Evolutionary conservation across 2,329 filamentous ascomycete genomes (phyloP), one percentile per base, ranked within the genome.

Genomic region (Mariannaea sp.): DNA sequence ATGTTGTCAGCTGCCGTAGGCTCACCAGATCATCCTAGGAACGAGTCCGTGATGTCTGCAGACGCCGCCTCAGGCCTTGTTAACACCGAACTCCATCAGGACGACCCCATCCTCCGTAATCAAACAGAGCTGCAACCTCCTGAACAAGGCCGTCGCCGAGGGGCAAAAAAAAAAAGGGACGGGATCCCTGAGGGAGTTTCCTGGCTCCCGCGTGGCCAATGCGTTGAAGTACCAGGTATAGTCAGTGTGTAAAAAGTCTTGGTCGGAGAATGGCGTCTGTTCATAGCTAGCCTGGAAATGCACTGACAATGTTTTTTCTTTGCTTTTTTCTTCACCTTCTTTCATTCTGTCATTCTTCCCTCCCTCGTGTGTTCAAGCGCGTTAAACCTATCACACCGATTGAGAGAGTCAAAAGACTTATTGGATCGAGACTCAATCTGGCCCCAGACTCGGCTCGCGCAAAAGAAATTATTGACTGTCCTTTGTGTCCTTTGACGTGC

Each of bases 151-250:
- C 19, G 19, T 8, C 33, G 24, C 8, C 32, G 47, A 39, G 49
- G 47, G 39, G 40, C 22, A 46, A 55, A 39, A 30, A 49, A 30
- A 32, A 44, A n/a, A n/a, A n/a, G n/a, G n/a, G n/a, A n/a, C n/a
- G n/a, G n/a, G 43, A 40, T 56, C 50, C 55, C 41, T 59, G 42
- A 52, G 33, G 43, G 44, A 62, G 49, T 40, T 56, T 44, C 49
- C 55, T 61, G 52, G 49, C 24, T 65, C 61, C 62, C 62, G 62
- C 51, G 46, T 64, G 59, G 62, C 50, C 59, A 57, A 50, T 65
- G 59, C 58, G 42, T 55, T 26, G 16, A 57, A 14, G 19, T 43
- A 39, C 42, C 30, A 5, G 30, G 30, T 32, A n/a, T n/a, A n/a
- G n/a, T n/a, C n/a, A n/a, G n/a, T n/a, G n/a, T n/a, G n/a, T n/a